Conservation (phyloP, 495 filamentous ascomycete species). For the Xylaria palmicola region DNA sequence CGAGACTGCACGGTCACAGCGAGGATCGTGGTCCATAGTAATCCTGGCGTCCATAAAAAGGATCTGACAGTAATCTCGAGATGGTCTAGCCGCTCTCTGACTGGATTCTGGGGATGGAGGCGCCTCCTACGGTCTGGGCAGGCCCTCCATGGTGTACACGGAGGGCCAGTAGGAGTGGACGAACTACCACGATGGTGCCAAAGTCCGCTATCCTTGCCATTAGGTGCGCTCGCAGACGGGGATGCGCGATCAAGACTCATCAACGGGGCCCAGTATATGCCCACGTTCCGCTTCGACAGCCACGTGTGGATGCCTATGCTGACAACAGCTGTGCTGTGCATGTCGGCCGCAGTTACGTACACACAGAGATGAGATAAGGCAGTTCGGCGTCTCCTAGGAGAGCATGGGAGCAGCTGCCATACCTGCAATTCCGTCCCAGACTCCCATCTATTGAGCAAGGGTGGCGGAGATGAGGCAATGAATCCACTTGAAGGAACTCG, state of each 20-base stretch:
- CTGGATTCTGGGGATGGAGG: conserved; percentile 13
- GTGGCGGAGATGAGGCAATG: conserved; percentile 1
- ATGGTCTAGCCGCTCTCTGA: conserved; percentile 15
- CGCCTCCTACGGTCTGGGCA: conserved; percentile 7
- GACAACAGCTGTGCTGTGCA: conserved; percentile 1
- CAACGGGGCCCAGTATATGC: background rate
- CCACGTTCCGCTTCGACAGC: conserved; percentile 8
- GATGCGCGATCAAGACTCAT: background rate
- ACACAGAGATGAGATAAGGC: conserved; percentile 10
- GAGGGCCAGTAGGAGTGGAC: conserved; percentile 10
- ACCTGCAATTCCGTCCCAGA: background rate
- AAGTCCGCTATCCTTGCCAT: conserved; percentile 1
- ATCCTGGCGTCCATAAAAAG: conserved; percentile 11
- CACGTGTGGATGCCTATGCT: conserved; percentile 2
- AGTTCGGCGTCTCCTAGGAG: conserved; percentile 6
- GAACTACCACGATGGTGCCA: background rate
- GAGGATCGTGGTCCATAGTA: conserved; percentile 14
- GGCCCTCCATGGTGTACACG: conserved; percentile 2
- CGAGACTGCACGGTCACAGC: background rate
- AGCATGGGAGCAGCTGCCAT: too few species aligned
- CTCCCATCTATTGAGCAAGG: background rate
- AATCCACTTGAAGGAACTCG: background rate
- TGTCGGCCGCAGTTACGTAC: background rate
- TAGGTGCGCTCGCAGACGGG: background rate
- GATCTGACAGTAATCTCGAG: conserved; percentile 17